Percentiles rank a stretch among this genome's conserved stretches.
These are phyloP conservation scores for Tephrocybe sp. DNA, from an alignment of 768 basidiomycete species.

Conservation along the genomic window DNA sequence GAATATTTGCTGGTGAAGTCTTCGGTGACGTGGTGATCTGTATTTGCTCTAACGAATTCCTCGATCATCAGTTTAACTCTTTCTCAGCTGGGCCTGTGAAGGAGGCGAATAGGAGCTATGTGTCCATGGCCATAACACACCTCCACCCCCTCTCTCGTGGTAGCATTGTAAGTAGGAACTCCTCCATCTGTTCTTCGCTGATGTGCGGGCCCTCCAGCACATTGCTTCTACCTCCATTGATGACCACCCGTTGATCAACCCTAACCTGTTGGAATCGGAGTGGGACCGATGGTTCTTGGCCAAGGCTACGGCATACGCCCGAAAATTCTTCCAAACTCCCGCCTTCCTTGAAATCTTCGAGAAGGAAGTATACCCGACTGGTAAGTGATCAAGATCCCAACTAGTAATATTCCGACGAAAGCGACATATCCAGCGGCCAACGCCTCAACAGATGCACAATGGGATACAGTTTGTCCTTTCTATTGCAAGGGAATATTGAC, in stretches of 20 bases:
- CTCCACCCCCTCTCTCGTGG: slow-evolving; percentile 50
- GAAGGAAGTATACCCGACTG: slow-evolving; percentile 29
- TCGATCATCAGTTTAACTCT: slow-evolving; percentile 27
- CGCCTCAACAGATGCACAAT: slow-evolving; percentile 22
- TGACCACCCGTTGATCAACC: slow-evolving; percentile 27
- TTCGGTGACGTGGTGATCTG: not conserved
- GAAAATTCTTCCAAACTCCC: slow-evolving; percentile 28
- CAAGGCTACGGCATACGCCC: slow-evolving; percentile 30
- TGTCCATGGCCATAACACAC: slow-evolving; percentile 33
- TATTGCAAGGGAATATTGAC: no score
- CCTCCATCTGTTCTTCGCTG: not conserved
- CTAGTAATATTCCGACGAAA: no score
- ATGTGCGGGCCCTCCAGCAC: no score
- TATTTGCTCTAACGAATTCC: not conserved
- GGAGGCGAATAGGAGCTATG: slow-evolving; percentile 30
- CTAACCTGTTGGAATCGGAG: slow-evolving; percentile 28
- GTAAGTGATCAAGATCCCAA: slow-evolving; percentile 5
- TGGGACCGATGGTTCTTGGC: slow-evolving; percentile 33
- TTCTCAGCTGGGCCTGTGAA: slow-evolving; percentile 28
- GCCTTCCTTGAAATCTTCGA: slow-evolving; percentile 30
- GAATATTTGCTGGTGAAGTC: slow-evolving; percentile 31
- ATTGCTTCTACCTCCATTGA: slow-evolving; percentile 24
- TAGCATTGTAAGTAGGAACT: slow-evolving; percentile 25
- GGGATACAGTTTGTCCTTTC: slow-evolving; percentile 20
- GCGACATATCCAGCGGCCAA: slow-evolving; percentile 1